Conservation (phyloP, 768 basidiomycete genomes). For the Pleurotus salmoneostramineus region DNA sequence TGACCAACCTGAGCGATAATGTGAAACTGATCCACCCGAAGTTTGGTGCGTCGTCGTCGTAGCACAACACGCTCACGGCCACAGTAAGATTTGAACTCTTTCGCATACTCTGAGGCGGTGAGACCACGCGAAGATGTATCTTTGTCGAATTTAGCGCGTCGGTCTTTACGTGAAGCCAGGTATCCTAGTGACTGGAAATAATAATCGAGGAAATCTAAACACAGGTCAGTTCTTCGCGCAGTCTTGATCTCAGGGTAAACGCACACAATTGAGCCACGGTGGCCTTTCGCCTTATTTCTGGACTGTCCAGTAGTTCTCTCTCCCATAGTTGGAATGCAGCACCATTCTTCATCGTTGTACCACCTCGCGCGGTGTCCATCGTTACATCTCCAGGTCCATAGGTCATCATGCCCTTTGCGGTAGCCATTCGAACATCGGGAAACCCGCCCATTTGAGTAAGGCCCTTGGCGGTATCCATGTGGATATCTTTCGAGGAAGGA, state of each 20-base stretch:
- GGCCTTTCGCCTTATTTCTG: slow-evolving; percentile 91
- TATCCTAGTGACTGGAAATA: slow-evolving; percentile 96
- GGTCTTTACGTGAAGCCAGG: slow-evolving; percentile 79
- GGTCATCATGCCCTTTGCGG: slow-evolving; percentile 51
- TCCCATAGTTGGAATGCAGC: slow-evolving; percentile 72
- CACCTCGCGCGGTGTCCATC: slow-evolving; percentile 64
- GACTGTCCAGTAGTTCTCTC: slow-evolving; percentile 73
- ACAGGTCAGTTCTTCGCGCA: neutral
- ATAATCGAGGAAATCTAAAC: slow-evolving; percentile 90
- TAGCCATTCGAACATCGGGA: slow-evolving; percentile 54
- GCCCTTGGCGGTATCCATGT: slow-evolving; percentile 78
- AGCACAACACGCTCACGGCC: slow-evolving; percentile 91
- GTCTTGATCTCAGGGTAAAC: slow-evolving; percentile 20
- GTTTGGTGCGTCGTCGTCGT: slow-evolving; percentile 88
- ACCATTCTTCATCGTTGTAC: slow-evolving; percentile 51
- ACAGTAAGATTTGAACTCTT: slow-evolving; percentile 90
- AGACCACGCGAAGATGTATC: slow-evolving; percentile 73
- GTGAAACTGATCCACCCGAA: slow-evolving; percentile 93
- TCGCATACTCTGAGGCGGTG: slow-evolving; percentile 50
- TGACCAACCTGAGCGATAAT: slow-evolving; percentile 99
- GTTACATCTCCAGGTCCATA: slow-evolving; percentile 46
- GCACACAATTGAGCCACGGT: slow-evolving; percentile 96
- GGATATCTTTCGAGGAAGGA: slow-evolving; percentile 36
- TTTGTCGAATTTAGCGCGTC: slow-evolving; percentile 75
- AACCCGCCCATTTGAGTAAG: slow-evolving; percentile 35